These are phyloP conservation scores for Margaritispora aquatica DNA, from an alignment of 495 filamentous ascomycete species.

Conservation along the genomic window DNA sequence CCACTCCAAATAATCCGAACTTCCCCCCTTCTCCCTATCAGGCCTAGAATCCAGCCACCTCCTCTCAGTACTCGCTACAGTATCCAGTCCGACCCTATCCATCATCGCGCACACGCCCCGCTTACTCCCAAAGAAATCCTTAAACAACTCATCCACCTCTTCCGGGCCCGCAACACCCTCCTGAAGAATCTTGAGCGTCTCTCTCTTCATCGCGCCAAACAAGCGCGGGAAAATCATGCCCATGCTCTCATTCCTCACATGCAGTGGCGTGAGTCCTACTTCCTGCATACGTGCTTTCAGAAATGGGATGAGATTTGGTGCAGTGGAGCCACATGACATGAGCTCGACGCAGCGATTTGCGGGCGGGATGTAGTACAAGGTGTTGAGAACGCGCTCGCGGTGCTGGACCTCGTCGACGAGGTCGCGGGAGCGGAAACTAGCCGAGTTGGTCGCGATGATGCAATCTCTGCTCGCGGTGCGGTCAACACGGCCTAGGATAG, in stretches of 20 bases:
- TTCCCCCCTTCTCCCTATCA: conserved; percentile 4
- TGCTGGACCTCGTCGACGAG: conserved; percentile 5
- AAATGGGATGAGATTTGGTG: conserved; percentile 35
- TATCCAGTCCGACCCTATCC: conserved; percentile 44
- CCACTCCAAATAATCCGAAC: conserved; percentile 31
- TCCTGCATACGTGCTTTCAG: conserved; percentile 34
- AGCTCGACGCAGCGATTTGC: conserved; percentile 41
- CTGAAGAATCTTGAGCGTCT: conserved; percentile 41
- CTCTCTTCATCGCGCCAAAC: conserved; percentile 52
- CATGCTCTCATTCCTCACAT: conserved; percentile 40
- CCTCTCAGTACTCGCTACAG: conserved; percentile 32
- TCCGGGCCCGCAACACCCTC: conserved; percentile 38
- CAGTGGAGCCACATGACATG: conserved; percentile 49
- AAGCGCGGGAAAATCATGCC: conserved; percentile 55
- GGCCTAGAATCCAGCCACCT: conserved; percentile 24
- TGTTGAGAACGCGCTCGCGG: conserved; percentile 35
- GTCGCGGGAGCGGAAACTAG: conserved; percentile 36
- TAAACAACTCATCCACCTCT: conserved; percentile 40
- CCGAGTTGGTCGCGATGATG: conserved; percentile 47
- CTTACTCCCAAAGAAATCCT: conserved; percentile 37
- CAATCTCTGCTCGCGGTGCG: conserved; percentile 33
- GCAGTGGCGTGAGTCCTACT: conserved; percentile 36
- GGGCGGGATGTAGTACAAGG: conserved; percentile 50
- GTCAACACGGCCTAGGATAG: conserved; percentile 42
- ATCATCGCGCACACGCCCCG: conserved; percentile 42